Evolutionary conservation across 345 rosid genomes (phyloP).

Genomic region (Camelina sativa): DNA sequence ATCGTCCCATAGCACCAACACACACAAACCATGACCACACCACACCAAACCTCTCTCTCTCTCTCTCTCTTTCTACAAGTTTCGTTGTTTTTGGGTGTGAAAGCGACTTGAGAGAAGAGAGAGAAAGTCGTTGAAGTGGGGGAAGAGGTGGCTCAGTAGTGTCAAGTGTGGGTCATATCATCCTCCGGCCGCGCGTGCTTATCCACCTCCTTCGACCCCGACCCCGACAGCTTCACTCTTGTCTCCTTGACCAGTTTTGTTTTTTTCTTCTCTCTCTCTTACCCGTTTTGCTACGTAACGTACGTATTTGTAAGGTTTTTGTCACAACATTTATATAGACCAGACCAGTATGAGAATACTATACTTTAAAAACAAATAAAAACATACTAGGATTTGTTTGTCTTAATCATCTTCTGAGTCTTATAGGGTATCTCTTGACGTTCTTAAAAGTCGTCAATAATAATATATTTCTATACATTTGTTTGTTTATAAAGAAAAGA

Average conservation of each 20-base stretch:
- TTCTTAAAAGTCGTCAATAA: no score
- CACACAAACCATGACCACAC: conserved; percentile 31
- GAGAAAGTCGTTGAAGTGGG: conserved; percentile 33
- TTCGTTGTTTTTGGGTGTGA: conserved; percentile 33
- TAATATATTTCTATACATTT: no score
- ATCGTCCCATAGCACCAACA: conserved; percentile 34
- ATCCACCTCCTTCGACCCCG: conserved; percentile 37
- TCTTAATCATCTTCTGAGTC: conserved; percentile 23
- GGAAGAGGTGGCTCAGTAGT: conserved; percentile 21
- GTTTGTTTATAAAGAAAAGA: not conserved
- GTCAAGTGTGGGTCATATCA: conserved; percentile 37
- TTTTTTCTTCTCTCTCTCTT: conserved; percentile 7
- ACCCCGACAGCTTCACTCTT: conserved; percentile 41
- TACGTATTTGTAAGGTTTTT: conserved; percentile 21
- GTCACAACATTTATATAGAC: conserved; percentile 19
- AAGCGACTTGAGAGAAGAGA: conserved; percentile 44
- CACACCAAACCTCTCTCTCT: not conserved
- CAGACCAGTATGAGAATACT: conserved; percentile 37
- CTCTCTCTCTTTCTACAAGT: not conserved
- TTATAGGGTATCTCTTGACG: conserved; percentile 2
- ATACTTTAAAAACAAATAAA: not conserved
- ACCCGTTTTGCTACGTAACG: not conserved
- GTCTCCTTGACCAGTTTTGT: conserved; percentile 39
- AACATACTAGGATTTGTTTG: conserved; percentile 14
- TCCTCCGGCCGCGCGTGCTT: conserved; percentile 44